phyloP scores from a whole-genome alignment of 2,329 filamentous ascomycete genomes.

The Saccharata proteae region DNA sequence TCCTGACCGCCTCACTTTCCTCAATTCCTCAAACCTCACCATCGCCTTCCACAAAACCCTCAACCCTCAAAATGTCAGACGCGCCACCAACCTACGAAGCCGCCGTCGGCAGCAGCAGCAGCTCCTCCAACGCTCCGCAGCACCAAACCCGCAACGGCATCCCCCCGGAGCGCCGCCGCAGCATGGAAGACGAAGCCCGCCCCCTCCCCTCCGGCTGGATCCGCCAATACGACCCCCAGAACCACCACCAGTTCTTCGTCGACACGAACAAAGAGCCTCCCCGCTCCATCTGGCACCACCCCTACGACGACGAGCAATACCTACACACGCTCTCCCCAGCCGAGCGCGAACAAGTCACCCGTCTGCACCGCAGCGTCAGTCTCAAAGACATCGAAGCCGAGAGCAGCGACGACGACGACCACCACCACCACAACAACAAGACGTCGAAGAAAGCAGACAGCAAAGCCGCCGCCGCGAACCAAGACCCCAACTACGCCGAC shows the following conservation, averaged over 20 bases:
- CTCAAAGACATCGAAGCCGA: slow-evolving; percentile 31
- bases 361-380: slow-evolving; percentile 23
- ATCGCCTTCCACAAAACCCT: not conserved
- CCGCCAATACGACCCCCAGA: slow-evolving; percentile 41
- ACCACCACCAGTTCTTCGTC: slow-evolving; percentile 51
- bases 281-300: slow-evolving; percentile 49
- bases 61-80: slow-evolving; percentile 3
- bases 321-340: slow-evolving; percentile 34
- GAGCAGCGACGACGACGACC: slow-evolving; percentile 35
- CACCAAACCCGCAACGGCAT: slow-evolving; percentile 39
- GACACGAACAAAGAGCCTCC: slow-evolving; percentile 43
- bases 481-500: slow-evolving; percentile 16
- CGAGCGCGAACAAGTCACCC: slow-evolving; percentile 37
- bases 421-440: slow-evolving; percentile 11
- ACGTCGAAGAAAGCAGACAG: slow-evolving; percentile 4
- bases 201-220: slow-evolving; percentile 46
- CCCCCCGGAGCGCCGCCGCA: slow-evolving; percentile 38
- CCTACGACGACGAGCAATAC: slow-evolving; percentile 47
- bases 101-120: slow-evolving; percentile 14
- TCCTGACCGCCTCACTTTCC: too few species aligned
- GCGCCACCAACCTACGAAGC: slow-evolving; percentile 21
- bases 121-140: slow-evolving; percentile 10
- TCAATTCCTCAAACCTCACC: too few species aligned
- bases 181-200: slow-evolving; percentile 49
- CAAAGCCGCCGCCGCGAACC: slow-evolving; percentile 9